phyloP scores from a whole-genome alignment of 139 green algal genomes.

The Raphidocelis subcapitata region DNA sequence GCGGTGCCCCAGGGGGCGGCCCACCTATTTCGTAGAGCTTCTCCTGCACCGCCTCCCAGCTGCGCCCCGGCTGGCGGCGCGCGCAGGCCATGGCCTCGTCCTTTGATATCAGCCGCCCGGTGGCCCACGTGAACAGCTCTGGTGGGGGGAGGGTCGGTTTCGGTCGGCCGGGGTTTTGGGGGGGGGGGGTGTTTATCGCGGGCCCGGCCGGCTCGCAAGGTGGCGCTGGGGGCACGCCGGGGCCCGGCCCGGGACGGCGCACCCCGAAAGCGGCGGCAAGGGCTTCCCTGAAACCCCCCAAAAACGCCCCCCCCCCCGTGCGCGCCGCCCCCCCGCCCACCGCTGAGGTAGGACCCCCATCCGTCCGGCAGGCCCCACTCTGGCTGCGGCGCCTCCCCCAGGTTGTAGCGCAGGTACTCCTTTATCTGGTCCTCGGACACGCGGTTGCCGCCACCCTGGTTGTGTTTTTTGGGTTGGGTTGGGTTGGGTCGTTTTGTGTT shows the following conservation, averaged over 20 bases:
- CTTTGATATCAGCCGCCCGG: constrained; percentile 42
- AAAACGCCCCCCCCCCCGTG: background rate
- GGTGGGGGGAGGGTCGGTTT: too few relatives aligned
- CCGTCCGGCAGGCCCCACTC: constrained; percentile 73
- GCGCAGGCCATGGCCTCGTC: constrained; percentile 68
- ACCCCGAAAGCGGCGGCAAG: too few relatives aligned
- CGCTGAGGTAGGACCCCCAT: constrained; percentile 72
- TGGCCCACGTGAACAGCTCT: constrained; percentile 71
- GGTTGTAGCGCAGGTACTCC: constrained; percentile 65
- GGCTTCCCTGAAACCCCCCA: too few relatives aligned
- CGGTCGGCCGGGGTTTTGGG: too few relatives aligned
- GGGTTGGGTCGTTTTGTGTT: background rate
- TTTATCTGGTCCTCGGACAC: constrained; percentile 82
- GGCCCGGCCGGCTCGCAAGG: too few relatives aligned
- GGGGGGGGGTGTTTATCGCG: too few relatives aligned
- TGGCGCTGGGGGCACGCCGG: too few relatives aligned
- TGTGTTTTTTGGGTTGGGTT: background rate
- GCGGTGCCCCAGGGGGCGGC: background rate
- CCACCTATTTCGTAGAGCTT: constrained; percentile 62
- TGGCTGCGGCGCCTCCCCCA: constrained; percentile 69
- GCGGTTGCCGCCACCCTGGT: constrained; percentile 67
- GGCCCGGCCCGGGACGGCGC: too few relatives aligned
- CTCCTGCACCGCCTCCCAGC: constrained; percentile 74
- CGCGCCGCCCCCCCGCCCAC: constrained; percentile 25
- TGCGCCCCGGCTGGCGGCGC: constrained; percentile 71